phyloP scores from a whole-genome alignment of 495 filamentous ascomycete genomes.

The Aspergillus biplanus region DNA sequence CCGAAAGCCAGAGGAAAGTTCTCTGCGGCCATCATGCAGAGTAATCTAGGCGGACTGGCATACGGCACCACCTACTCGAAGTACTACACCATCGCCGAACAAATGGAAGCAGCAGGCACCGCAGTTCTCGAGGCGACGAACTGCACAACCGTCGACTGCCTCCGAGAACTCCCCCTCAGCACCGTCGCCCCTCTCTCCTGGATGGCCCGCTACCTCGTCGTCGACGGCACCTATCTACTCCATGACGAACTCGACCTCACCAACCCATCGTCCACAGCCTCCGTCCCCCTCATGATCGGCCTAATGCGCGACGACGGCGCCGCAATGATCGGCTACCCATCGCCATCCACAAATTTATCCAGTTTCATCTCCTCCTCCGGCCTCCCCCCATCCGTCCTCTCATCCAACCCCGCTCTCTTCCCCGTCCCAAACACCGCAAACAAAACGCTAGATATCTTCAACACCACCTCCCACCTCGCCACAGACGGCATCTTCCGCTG shows the following conservation, averaged over 20 bases:
- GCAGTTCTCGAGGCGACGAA: constrained; percentile 33
- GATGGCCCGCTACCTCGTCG: not conserved
- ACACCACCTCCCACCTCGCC: constrained; percentile 27
- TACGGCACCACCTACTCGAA: constrained; percentile 53
- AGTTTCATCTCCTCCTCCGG: not conserved
- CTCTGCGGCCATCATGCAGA: constrained; percentile 45
- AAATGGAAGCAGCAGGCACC: constrained; percentile 29
- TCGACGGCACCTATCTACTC: not conserved
- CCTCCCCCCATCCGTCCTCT: not conserved
- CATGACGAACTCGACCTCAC: not conserved
- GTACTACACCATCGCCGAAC: constrained; percentile 48
- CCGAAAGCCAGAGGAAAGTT: constrained; percentile 42
- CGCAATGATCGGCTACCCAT: constrained; percentile 30
- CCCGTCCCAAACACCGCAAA: constrained; percentile 18
- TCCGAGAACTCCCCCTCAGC: constrained; percentile 38
- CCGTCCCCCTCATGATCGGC: constrained; percentile 21
- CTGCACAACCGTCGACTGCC: constrained; percentile 49
- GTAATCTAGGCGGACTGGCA: constrained; percentile 50
- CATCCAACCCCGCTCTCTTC: not conserved
- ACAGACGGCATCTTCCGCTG: constrained; percentile 36
- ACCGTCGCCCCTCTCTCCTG: not conserved
- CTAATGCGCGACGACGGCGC: constrained; percentile 31
- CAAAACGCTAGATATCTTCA: constrained; percentile 33
- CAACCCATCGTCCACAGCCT: constrained; percentile 24
- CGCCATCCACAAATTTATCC: constrained; percentile 21